phyloP scores from a whole-genome alignment of 164 flowering plant species.

The Kalanchoe fedtschenkoi region DNA sequence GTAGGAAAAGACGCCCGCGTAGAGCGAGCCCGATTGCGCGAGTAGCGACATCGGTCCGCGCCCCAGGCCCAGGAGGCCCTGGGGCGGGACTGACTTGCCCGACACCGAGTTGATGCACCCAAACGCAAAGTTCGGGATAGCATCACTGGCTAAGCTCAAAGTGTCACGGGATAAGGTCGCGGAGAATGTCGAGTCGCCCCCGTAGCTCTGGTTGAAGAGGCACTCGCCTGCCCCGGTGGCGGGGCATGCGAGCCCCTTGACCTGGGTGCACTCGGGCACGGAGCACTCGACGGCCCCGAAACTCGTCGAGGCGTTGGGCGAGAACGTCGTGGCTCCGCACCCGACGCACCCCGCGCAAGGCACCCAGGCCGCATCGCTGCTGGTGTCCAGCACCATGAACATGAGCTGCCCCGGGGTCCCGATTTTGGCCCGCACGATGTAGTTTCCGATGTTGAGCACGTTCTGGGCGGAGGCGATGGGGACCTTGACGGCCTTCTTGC shows the following conservation, averaged over 20 bases:
- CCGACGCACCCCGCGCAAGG: conserved; percentile 72
- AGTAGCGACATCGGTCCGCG: conserved; percentile 73
- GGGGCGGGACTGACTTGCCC: conserved; percentile 64
- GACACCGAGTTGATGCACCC: conserved; percentile 57
- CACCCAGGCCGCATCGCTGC: conserved; percentile 65
- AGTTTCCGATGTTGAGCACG: conserved; percentile 52
- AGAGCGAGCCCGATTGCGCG: conserved; percentile 56
- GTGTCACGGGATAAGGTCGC: conserved; percentile 61
- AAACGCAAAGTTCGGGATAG: conserved; percentile 45
- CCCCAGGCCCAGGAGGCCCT: conserved; percentile 87
- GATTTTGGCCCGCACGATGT: conserved; percentile 55
- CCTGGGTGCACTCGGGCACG: conserved; percentile 50
- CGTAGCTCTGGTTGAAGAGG: conserved; percentile 67
- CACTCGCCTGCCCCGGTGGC: conserved; percentile 35
- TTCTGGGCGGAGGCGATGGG: conserved; percentile 74
- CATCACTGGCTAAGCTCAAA: conserved; percentile 29
- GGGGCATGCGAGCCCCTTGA: conserved; percentile 52
- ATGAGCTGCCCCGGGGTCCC: conserved; percentile 83
- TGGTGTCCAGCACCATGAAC: conserved; percentile 87
- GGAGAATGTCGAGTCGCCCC: conserved; percentile 60
- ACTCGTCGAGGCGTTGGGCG: conserved; percentile 43
- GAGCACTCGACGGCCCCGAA: conserved; percentile 45
- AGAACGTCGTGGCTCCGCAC: conserved; percentile 45
- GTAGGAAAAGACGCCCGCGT: conserved; percentile 71
- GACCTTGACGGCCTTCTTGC: conserved; percentile 26